Conservation (phyloP, 2,329 filamentous ascomycete species). For the Bipolaris bicolor region DNA sequence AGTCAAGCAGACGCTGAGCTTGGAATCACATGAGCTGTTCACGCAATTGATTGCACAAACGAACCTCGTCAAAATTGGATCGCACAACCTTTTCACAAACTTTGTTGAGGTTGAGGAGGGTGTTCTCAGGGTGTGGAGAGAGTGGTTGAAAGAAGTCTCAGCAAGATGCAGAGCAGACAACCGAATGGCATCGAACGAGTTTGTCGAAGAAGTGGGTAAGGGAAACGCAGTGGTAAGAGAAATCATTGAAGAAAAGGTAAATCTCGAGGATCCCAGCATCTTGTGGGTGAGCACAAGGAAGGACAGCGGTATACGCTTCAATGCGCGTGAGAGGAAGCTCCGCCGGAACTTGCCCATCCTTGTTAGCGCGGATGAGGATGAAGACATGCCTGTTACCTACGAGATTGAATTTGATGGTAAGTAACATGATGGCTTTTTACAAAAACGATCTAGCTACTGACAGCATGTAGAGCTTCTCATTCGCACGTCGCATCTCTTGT, state of each 20-base stretch:
- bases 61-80: slow-evolving; percentile 71
- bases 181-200: slow-evolving; percentile 19
- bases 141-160: slow-evolving; percentile 67
- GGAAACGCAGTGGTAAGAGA: slow-evolving; percentile 29
- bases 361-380: slow-evolving; percentile 66
- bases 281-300: slow-evolving; percentile 71
- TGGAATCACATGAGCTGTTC: slow-evolving; percentile 75
- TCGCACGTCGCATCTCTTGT: slow-evolving; percentile 40
- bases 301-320: slow-evolving; percentile 72
- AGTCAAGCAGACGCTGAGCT: slow-evolving; percentile 65
- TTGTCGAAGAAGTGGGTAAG: slow-evolving; percentile 32
- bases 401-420: slow-evolving; percentile 74
- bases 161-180: slow-evolving; percentile 24
- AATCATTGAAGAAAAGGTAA: slow-evolving; percentile 10
- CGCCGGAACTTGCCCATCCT: slow-evolving; percentile 60
- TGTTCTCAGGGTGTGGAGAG: slow-evolving; percentile 72
- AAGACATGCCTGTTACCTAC: slow-evolving; percentile 73
- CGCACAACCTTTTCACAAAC: slow-evolving; percentile 65
- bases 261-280: slow-evolving; percentile 49
- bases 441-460: background rate
- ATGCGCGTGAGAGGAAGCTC: slow-evolving; percentile 62
- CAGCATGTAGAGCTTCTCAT: slow-evolving; percentile 36
- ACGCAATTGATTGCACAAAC: slow-evolving; percentile 73
- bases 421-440: slow-evolving; percentile 23
- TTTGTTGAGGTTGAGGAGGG: slow-evolving; percentile 71